phyloP scores from a whole-genome alignment of 345 rosid genomes.

The Brassica rapa region DNA sequence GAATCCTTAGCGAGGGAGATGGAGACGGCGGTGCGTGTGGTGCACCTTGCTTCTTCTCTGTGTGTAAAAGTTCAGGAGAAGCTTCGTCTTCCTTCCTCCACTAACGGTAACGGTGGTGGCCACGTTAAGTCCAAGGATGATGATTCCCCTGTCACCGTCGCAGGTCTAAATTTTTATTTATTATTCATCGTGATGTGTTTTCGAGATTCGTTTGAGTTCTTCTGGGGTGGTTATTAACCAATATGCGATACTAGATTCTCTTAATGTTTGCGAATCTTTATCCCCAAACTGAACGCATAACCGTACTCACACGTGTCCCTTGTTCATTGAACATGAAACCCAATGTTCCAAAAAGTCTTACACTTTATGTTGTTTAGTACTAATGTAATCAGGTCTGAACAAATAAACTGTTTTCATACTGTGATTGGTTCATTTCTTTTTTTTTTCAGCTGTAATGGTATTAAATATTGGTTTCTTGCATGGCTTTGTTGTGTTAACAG shows the following conservation, averaged over 20 bases:
- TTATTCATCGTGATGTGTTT: neutral
- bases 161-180: conserved; percentile 47
- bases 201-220: conserved; percentile 21
- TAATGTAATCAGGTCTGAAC: neutral
- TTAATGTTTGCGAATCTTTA: neutral
- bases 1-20: conserved; percentile 49
- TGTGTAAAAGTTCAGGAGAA: conserved; percentile 73
- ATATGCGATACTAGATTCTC: neutral
- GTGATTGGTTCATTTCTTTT: neutral
- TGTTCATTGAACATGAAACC: conserved; percentile 9
- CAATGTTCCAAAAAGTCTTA: neutral
- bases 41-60: conserved; percentile 78
- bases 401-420: neutral
- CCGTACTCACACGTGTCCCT: neutral
- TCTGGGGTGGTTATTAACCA: neutral
- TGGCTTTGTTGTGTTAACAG: conserved; percentile 40
- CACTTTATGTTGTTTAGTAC: neutral
- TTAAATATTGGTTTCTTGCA: neutral
- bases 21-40: conserved; percentile 77
- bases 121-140: conserved; percentile 74
- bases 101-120: conserved; percentile 11
- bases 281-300: neutral
- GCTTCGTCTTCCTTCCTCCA: conserved; percentile 50
- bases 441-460: neutral
- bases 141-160: conserved; percentile 90